phyloP scores from a whole-genome alignment of 345 rosid genomes.

The Cardiospermum halicacabum region DNA sequence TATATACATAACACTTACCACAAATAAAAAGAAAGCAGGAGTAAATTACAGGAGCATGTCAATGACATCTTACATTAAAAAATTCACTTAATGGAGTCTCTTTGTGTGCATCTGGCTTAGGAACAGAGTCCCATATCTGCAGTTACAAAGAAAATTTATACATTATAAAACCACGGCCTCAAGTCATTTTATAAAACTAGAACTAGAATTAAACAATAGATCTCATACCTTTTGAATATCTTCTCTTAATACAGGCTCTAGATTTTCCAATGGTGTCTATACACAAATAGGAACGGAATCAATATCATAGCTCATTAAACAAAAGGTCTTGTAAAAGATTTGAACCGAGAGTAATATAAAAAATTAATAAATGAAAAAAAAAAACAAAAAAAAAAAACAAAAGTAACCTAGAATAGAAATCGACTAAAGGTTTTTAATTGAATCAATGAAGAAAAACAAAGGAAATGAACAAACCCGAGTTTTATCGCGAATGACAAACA shows the following conservation, averaged over 20 bases:
- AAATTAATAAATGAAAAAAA: no score
- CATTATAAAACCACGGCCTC: slow-evolving; percentile 11
- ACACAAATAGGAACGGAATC: slow-evolving; percentile 16
- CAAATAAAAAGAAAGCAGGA: not conserved
- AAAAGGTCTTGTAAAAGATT: not conserved
- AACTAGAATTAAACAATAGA: slow-evolving; percentile 17
- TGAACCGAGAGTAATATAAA: no score
- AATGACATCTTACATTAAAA: slow-evolving; percentile 62
- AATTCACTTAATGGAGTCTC: slow-evolving; percentile 95
- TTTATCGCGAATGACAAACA: slow-evolving; percentile 99
- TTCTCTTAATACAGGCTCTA: slow-evolving; percentile 93
- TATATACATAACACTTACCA: not conserved
- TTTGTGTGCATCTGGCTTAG: slow-evolving; percentile 89
- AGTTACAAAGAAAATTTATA: slow-evolving; percentile 9
- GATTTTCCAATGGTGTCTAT: slow-evolving; percentile 92
- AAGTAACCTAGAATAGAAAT: not conserved
- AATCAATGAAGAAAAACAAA: not conserved
- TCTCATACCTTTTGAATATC: slow-evolving; percentile 86
- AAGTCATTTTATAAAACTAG: slow-evolving; percentile 8
- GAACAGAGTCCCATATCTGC: slow-evolving; percentile 98
- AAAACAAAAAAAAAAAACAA: slow-evolving; percentile 2
- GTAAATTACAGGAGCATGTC: not conserved
- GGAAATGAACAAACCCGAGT: slow-evolving; percentile 58
- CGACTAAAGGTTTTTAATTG: slow-evolving; percentile 2
- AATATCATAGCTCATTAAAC: slow-evolving; percentile 5